Evolutionary conservation across 2,329 filamentous ascomycete species (phyloP), one percentile per base, ranked within the genome.

Genomic region (Hypomyces perniciosus): DNA sequence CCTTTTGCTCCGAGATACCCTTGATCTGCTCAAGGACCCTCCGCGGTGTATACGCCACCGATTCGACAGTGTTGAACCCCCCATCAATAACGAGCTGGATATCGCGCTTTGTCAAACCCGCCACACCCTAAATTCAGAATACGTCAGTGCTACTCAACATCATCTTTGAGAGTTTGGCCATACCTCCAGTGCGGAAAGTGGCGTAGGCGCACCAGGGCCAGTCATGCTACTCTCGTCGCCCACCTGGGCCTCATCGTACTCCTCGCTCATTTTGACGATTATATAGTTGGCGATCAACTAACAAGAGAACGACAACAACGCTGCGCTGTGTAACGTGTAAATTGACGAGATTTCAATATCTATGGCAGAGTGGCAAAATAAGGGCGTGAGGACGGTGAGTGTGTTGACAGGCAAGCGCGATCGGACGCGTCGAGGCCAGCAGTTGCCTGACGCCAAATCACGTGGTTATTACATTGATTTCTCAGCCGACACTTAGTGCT

Each of bases 1-100:
- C 93, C 68, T 99, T 99, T 64, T 95, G 88, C 71, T 97, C 92
- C 1, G 93, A 99, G 33, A 99, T 96, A 51, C 93, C 93, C 69
- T 97, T 99, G 70, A 99, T 92, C 67, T 95, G 90, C 68, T 99
- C 92, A 13, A 99, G 74, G 51, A 86, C 75, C 63, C 92, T 83
- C 48, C 80, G 87, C 66, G 93, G 82, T 3, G 83, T 97, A 66
- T 99, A 99, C 45, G 93, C 93, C 54, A 99, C 87, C 2, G 91
- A 86, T 70, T 99, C 93, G 35, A 99, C 90, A 0, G 93, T 99
- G 67, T 97, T 90, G 69, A 84, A 97, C 5, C 93, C 93, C 37
- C 88, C 91, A 63, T 97, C 92, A 13, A 95, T 76, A 26, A 99
- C 83, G 37, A 96, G 76, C 66, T 96, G 93, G 60, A 97, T 95